Percentiles rank a stretch among this genome's conserved stretches.
phyloP scores from a whole-genome alignment of 306 rosid genomes.

The Sphenostylis stenocarpa region DNA sequence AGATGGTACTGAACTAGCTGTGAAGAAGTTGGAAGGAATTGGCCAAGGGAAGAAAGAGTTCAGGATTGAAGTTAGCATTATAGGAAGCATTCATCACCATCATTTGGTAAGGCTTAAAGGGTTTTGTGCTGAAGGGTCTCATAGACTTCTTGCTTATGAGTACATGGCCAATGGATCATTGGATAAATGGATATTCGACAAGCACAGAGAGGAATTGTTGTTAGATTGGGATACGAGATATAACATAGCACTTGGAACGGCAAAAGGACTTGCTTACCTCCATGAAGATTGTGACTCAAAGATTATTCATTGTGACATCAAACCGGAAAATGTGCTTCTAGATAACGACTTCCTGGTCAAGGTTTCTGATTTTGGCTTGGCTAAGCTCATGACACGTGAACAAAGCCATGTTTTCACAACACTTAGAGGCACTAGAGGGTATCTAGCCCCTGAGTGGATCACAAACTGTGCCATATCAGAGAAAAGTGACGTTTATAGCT shows the following conservation, averaged over 20 bases:
- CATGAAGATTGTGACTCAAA: constrained; percentile 38
- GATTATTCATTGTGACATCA: constrained; percentile 40
- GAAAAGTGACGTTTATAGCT: constrained; percentile 40
- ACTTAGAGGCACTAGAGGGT: constrained; percentile 36
- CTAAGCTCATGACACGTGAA: constrained; percentile 40
- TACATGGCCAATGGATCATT: constrained; percentile 39
- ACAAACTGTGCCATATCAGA: constrained; percentile 41
- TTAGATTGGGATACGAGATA: constrained; percentile 35
- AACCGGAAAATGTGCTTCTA: constrained; percentile 40
- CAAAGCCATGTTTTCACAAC: constrained; percentile 43
- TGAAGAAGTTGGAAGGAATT: constrained; percentile 37
- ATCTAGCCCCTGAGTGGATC: constrained; percentile 43
- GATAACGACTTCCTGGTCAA: constrained; percentile 33
- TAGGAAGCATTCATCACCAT: constrained; percentile 35
- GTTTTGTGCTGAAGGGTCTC: constrained; percentile 33
- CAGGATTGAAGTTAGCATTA: constrained; percentile 33
- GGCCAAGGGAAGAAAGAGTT: constrained; percentile 41
- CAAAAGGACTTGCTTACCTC: constrained; percentile 36
- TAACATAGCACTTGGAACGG: constrained; percentile 36
- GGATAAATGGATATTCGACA: too few species aligned
- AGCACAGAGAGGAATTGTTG: background rate
- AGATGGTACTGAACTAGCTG: constrained; percentile 44
- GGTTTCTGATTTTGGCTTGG: constrained; percentile 42
- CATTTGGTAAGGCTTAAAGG: constrained; percentile 38
- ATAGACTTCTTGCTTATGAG: constrained; percentile 36